Percentiles rank a stretch among this genome's conserved stretches.
These are phyloP conservation scores for Ormosia semicastrata DNA, from an alignment of 306 rosid species.

Conservation along the genomic window DNA sequence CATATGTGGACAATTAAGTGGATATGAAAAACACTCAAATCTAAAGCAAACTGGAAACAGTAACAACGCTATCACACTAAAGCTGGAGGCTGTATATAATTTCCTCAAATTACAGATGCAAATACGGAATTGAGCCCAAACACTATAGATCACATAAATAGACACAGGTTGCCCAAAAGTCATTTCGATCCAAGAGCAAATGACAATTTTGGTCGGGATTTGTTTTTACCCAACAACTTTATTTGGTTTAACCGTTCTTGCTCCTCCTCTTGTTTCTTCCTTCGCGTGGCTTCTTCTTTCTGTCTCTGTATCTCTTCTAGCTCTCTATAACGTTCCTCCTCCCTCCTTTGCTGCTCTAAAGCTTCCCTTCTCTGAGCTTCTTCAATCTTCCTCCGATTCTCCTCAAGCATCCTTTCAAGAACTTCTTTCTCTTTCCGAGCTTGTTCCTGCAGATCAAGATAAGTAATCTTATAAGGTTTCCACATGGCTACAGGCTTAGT, in stretches of 20 bases:
- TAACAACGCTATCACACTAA: not conserved
- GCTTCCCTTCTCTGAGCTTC: conserved; percentile 93
- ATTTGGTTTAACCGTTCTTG: conserved; percentile 81
- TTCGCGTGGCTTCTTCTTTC: conserved; percentile 83
- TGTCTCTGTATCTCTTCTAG: conserved; percentile 98
- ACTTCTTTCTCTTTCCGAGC: conserved; percentile 74
- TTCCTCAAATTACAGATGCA: conserved; percentile 34
- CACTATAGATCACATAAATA: not conserved
- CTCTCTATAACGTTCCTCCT: conserved; percentile 93
- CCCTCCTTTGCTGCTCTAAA: conserved; percentile 88
- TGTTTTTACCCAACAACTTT: conserved; percentile 93
- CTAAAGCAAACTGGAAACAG: not conserved
- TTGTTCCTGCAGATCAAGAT: conserved; percentile 56
- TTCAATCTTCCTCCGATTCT: conserved; percentile 76
- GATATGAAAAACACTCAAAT: not conserved
- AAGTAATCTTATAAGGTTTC: not conserved
- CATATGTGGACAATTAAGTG: not conserved
- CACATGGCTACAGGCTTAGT: not conserved
- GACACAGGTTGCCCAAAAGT: conserved; percentile 6
- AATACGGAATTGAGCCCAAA: conserved; percentile 7
- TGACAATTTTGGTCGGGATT: conserved; percentile 91
- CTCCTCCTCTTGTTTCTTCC: conserved; percentile 90
- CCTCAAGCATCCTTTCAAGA: conserved; percentile 82
- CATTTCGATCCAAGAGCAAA: conserved; percentile 92
- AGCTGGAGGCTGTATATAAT: conserved; percentile 10